A percentile compares a stretch with the other conserved stretches of the same genome.
phyloP scores from a whole-genome alignment of 306 rosid genomes.

The Mimosa pudica region DNA sequence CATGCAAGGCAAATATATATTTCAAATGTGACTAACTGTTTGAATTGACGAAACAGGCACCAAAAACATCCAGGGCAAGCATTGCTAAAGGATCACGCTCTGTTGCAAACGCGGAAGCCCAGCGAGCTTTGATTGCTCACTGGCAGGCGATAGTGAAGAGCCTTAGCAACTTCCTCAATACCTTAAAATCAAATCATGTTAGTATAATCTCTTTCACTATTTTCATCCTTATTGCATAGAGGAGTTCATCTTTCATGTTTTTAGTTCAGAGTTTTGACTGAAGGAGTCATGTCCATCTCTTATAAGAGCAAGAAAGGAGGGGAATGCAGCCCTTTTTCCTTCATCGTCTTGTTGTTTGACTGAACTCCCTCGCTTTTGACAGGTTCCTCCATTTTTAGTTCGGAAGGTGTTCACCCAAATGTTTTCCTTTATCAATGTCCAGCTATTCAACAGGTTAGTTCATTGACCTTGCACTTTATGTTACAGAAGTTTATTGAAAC shows the following conservation, averaged over 20 bases:
- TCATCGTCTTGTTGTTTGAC: not conserved
- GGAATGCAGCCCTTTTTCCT: conserved; percentile 6
- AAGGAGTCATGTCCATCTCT: no score
- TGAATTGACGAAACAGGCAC: conserved; percentile 71
- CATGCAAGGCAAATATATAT: conserved; percentile 21
- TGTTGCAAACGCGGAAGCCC: conserved; percentile 84
- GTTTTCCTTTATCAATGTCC: conserved; percentile 84
- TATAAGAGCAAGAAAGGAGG: not conserved
- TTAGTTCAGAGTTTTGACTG: no score
- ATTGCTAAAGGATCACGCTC: conserved; percentile 90
- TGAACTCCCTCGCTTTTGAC: conserved; percentile 26
- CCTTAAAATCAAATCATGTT: conserved; percentile 84
- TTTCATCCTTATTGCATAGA: not conserved
- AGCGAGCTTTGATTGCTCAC: conserved; percentile 93
- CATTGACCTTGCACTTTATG: conserved; percentile 25
- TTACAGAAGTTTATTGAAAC: not conserved
- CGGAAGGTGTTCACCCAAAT: conserved; percentile 97
- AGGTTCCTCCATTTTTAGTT: conserved; percentile 69
- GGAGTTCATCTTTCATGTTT: no score
- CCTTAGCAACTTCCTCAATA: conserved; percentile 74
- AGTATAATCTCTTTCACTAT: conserved; percentile 43
- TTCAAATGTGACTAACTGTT: conserved; percentile 18
- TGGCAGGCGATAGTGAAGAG: conserved; percentile 99
- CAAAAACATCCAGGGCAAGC: conserved; percentile 94
- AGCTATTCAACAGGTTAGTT: conserved; percentile 86